Percentiles rank a stretch among this genome's conserved stretches.
These are phyloP conservation scores for Physaria fendleri DNA, from an alignment of 345 rosid species.

Conservation along the genomic window DNA sequence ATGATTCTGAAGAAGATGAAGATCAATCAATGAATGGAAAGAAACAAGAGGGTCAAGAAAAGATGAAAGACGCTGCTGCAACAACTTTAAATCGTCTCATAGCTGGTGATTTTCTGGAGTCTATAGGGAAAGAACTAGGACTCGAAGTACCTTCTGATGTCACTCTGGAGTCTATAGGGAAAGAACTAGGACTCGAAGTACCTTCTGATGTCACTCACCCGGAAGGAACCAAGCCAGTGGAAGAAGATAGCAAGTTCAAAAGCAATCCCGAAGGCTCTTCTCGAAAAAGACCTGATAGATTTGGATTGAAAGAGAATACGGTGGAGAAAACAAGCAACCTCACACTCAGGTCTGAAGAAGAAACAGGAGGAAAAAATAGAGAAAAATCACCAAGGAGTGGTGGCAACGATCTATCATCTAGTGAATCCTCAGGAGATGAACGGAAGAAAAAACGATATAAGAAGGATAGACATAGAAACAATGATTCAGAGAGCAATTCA, in stretches of 20 bases:
- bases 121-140: constrained; percentile 95
- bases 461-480: constrained; percentile 40
- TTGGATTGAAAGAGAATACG: constrained; percentile 19
- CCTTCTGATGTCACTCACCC: constrained; percentile 55
- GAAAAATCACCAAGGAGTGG: constrained; percentile 32
- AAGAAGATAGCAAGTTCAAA: constrained; percentile 26
- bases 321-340: constrained; percentile 35
- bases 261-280: constrained; percentile 16
- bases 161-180: constrained; percentile 74
- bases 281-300: constrained; percentile 24
- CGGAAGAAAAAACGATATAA: too few relatives aligned
- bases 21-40: constrained; percentile 36
- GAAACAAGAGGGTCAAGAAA: constrained; percentile 44
- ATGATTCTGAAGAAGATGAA: constrained; percentile 78
- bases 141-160: constrained; percentile 81
- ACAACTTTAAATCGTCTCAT: constrained; percentile 76
- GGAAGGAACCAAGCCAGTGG: constrained; percentile 24
- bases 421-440: too few relatives aligned
- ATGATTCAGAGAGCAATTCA: constrained; percentile 51
- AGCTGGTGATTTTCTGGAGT: constrained; percentile 90
- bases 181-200: constrained; percentile 95
- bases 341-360: constrained; percentile 46
- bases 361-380: constrained; percentile 38
- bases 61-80: constrained; percentile 68
- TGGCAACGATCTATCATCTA: constrained; percentile 23